Percentiles rank a stretch among this genome's conserved stretches.
phyloP scores from a whole-genome alignment of 2,329 filamentous ascomycete genomes.

The Claviceps maximensis region DNA sequence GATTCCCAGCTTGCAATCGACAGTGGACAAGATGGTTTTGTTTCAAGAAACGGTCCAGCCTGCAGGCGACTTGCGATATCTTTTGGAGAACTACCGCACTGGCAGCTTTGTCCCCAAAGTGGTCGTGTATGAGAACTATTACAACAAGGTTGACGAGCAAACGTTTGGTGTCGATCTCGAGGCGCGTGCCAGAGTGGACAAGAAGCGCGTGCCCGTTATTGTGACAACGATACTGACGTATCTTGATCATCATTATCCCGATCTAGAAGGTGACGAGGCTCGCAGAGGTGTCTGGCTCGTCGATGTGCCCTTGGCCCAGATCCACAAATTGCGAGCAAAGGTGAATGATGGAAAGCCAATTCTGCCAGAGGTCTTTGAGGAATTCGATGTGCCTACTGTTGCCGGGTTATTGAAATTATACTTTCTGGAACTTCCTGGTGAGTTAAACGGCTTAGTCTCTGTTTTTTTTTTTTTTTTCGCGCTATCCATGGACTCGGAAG shows the following conservation, averaged over 20 bases:
- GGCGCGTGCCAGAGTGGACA: slow-evolving; percentile 79
- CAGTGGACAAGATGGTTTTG: slow-evolving; percentile 96
- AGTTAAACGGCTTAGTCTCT: slow-evolving; percentile 18
- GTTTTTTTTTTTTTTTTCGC: too few species aligned
- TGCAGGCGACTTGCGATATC: slow-evolving; percentile 73
- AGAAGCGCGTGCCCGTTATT: slow-evolving; percentile 86
- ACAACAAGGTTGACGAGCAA: slow-evolving; percentile 95
- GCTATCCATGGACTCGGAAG: too few species aligned
- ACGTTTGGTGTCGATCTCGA: slow-evolving; percentile 98
- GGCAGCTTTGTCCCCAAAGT: slow-evolving; percentile 86
- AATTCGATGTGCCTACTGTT: slow-evolving; percentile 89
- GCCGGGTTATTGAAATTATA: slow-evolving; percentile 90
- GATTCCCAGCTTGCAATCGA: slow-evolving; percentile 88
- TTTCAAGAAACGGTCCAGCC: slow-evolving; percentile 99
- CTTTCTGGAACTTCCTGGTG: slow-evolving; percentile 84
- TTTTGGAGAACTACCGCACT: slow-evolving; percentile 93
- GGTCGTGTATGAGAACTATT: slow-evolving; percentile 95
- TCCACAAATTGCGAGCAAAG: slow-evolving; percentile 67
- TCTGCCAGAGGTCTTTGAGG: slow-evolving; percentile 61
- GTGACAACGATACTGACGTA: slow-evolving; percentile 90
- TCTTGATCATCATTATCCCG: slow-evolving; percentile 91
- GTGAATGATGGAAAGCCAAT: slow-evolving; percentile 82
- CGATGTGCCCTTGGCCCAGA: slow-evolving; percentile 74
- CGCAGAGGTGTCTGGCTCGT: slow-evolving; percentile 87
- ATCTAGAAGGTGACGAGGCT: slow-evolving; percentile 91